Base-by-base conservation (phyloP, 768 basidiomycete species). In the Porpolomopsis calyptriformis region DNA sequence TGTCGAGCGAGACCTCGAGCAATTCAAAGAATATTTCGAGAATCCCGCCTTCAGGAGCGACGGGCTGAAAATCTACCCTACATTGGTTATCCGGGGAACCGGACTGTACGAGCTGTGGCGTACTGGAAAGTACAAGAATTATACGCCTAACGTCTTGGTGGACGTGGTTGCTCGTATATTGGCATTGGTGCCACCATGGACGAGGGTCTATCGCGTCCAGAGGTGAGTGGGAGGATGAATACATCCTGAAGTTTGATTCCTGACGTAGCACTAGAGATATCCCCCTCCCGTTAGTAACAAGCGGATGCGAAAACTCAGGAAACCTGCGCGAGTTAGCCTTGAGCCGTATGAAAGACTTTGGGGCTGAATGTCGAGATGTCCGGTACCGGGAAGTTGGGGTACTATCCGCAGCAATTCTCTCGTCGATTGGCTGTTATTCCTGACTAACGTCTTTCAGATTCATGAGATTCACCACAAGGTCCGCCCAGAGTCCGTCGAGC, bases 11-110 rank as follows among this genome's bases (percentile, higher is more conserved):
- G 96, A 99, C 64, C 77, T 99, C 39, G 92, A 92, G 57, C 96
- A 98, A 58, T 99, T 99, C 75, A 93, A 96, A 61, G 96, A 98
- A 61, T 99, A 92, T 63, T 99, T 99, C 56, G 96, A 99, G 67
- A 98, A 96, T 59, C 96, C 96, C 9, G 87, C 87, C 0, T 99
- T 97, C 68, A 72, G 96, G 51, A 92, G 90, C 42, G 96, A 99
- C 58, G 96, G 96, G 1, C 72, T 99, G 45, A 99, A 99, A 66
- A 90, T 99, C 43, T 99, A 99, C 66, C 96, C 96, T 24, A 99
- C 96, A 0, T 68, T 99, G 41, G 96, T 99, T 43, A 99, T 99
- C 60, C 79, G 96, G 19, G 96, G 96, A 18, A 99, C 96, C 0
- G 92, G 92, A 8, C 62, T 94, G 53, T 97, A 97, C 58, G 93